Percentiles rank a stretch among this genome's conserved stretches.
phyloP scores from a whole-genome alignment of 140 eudicot species.

The Senecio squalidus region DNA sequence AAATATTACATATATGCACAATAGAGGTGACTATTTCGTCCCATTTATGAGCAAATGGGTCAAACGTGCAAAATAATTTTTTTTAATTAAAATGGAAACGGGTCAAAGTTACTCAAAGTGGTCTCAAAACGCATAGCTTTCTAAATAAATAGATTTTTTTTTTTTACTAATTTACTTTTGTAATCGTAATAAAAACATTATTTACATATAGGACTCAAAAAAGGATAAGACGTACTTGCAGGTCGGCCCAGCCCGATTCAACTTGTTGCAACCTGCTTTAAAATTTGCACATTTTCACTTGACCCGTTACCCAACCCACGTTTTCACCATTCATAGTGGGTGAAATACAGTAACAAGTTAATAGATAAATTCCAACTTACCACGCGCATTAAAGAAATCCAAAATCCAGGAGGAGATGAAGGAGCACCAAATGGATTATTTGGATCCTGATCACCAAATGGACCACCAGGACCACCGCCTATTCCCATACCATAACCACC shows the following conservation, averaged over 20 bases:
- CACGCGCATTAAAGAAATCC: conserved; percentile 87
- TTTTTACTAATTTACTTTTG: too few species aligned
- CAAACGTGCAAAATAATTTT: too few species aligned
- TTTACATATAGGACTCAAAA: too few species aligned
- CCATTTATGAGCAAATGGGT: too few species aligned
- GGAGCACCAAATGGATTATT: conserved; percentile 84
- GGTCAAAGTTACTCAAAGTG: too few species aligned
- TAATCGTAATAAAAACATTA: too few species aligned
- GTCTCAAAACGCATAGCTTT: too few species aligned
- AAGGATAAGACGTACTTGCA: too few species aligned
- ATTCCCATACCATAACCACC: conserved; percentile 70
- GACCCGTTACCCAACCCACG: neutral
- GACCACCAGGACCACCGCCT: conserved; percentile 56
- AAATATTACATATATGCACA: too few species aligned
- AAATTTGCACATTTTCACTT: neutral
- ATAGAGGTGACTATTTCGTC: too few species aligned
- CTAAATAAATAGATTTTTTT: too few species aligned
- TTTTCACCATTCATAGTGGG: neutral
- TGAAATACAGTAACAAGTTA: neutral
- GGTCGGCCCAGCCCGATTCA: neutral
- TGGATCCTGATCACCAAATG: conserved; percentile 79
- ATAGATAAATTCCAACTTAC: conserved; percentile 29
- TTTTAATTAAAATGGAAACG: too few species aligned
- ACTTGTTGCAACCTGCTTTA: neutral
- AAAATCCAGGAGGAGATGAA: conserved; percentile 81